Evolutionary conservation across 2,329 filamentous ascomycete genomes (phyloP), one percentile per base, ranked within the genome.

Genomic region (Rutstroemia sp.): DNA sequence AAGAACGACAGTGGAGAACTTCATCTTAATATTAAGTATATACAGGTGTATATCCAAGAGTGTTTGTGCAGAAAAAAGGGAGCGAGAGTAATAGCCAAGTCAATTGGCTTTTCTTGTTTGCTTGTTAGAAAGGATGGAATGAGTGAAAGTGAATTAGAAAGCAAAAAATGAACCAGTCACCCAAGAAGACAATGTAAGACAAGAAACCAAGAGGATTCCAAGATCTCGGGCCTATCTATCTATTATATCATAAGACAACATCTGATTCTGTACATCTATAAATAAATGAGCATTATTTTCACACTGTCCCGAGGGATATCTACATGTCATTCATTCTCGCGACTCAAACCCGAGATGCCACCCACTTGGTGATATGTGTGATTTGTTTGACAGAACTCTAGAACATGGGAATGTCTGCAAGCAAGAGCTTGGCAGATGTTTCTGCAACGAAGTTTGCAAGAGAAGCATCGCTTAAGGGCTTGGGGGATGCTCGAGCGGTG

Each of bases 131-230:
- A 42, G 18, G 12, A n/a, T 5, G 16, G 6, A 27, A 39, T 48
- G 6, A 41, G 4, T 34, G 12, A 14, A 34, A 4, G 30, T 4
- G 39, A 42, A 42, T 18, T 42, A 42, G 19, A 18, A 42, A 19
- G 16, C 39, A 42, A 42, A 42, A 18, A 49, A 54, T 54, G 45
- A 48, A 21, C 52, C 52, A 44, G 52, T 49, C 45, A 49, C 39
- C n/a, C n/a, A 49, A 6, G 39, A 49, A 34, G 12, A 18, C 14
- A 30, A 30, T 23, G 14, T 1, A 10, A 54, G 23, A 47, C n/a
- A 38, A 9, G 30, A 48, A 54, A 54, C n/a, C 30, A 39, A 54
- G 30, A 48, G 18, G 1, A 14, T 2, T 12, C 12, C 27, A 48
- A 19, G 25, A 48, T 10, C 7, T 44, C 37, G 42, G 37, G 12